A percentile compares a stretch with the other conserved stretches of the same genome.
Conservation (phyloP, 371 early-diverging fungal species). For the Umbelopsis sp. region DNA sequence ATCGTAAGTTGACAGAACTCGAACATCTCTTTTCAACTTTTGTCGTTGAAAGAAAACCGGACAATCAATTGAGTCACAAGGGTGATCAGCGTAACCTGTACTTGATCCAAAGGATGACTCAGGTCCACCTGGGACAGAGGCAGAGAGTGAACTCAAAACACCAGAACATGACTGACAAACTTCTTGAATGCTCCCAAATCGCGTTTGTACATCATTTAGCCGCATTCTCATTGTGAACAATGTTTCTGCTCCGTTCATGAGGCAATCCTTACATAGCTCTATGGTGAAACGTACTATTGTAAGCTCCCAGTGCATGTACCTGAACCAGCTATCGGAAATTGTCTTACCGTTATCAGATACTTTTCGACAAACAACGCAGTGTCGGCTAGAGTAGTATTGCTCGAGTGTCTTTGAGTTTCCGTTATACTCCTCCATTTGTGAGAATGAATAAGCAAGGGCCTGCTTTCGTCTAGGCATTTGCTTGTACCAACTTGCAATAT, state of each 20-base stretch:
- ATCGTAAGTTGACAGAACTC: constrained; percentile 31
- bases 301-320: background rate
- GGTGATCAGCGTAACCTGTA: constrained; percentile 35
- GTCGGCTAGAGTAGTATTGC: constrained; percentile 45
- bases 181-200: constrained; percentile 22
- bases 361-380: constrained; percentile 42
- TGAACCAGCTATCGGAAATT: background rate
- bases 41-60: constrained; percentile 43
- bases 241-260: constrained; percentile 21
- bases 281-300: background rate
- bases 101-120: constrained; percentile 4
- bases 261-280: constrained; percentile 35
- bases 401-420: constrained; percentile 32
- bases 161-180: constrained; percentile 40
- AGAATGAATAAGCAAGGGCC: constrained; percentile 31
- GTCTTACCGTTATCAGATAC: constrained; percentile 34
- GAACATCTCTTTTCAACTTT: constrained; percentile 41
- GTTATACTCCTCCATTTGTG: constrained; percentile 20
- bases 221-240: constrained; percentile 28
- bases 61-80: constrained; percentile 51
- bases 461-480: constrained; percentile 61
- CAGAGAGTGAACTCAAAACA: constrained; percentile 25
- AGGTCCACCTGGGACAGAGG: constrained; percentile 18
- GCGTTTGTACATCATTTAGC: constrained; percentile 30
- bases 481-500: constrained; percentile 67